These are phyloP conservation scores for Penicillium argentinense DNA, from an alignment of 495 filamentous ascomycete species.

Conservation along the genomic window DNA sequence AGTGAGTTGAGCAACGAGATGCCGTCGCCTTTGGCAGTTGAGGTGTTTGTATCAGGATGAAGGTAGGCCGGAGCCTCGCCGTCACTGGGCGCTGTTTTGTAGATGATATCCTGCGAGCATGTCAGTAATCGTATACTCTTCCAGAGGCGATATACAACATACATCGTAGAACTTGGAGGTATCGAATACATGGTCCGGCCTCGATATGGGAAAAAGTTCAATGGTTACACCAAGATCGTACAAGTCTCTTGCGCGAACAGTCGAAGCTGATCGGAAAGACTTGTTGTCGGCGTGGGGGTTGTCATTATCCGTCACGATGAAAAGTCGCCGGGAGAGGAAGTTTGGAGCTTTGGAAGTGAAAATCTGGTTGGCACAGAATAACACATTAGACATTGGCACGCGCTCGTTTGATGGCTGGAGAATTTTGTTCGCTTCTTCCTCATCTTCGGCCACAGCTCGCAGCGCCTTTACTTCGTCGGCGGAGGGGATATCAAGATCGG, in stretches of 20 bases:
- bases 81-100: conserved; percentile 58
- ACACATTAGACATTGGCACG: conserved; percentile 81
- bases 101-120: conserved; percentile 70
- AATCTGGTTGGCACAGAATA: conserved; percentile 95
- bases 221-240: conserved; percentile 93
- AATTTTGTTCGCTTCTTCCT: conserved; percentile 59
- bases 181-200: conserved; percentile 73
- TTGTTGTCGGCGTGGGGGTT: conserved; percentile 77
- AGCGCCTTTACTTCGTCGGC: conserved; percentile 83
- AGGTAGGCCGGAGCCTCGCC: conserved; percentile 64
- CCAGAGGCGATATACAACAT: conserved; percentile 19
- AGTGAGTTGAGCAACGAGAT: conserved; percentile 79
- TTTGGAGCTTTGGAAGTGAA: conserved; percentile 95
- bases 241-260: conserved; percentile 87
- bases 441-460: conserved; percentile 71
- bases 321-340: conserved; percentile 86
- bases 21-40: conserved; percentile 63
- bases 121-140: conserved; percentile 8
- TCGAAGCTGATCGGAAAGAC: conserved; percentile 67
- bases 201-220: conserved; percentile 90
- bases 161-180: conserved; percentile 89
- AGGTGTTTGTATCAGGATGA: conserved; percentile 46
- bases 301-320: conserved; percentile 95
- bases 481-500: conserved; percentile 83
- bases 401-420: conserved; percentile 67